Evolutionary conservation across 495 filamentous ascomycete species (phyloP), one percentile per base, ranked within the genome.

Genomic region (Penicillium angulare): DNA sequence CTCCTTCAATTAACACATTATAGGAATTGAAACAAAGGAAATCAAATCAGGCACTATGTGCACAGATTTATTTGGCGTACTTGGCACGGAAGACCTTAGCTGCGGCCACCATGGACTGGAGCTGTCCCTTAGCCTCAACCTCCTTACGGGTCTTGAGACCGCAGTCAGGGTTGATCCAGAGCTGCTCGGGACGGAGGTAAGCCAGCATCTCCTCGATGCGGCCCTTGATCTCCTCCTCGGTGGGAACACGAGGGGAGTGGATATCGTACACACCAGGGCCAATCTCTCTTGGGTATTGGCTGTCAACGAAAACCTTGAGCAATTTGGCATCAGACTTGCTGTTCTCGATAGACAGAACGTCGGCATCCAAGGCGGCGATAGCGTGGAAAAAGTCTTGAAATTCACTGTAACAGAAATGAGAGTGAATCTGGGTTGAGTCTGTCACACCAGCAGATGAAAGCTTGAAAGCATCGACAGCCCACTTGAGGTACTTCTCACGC

Each of bases 301-400:
- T 86, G 65, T 97, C 92, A 55, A 96, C 86, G 72, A 98, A 98
- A 73, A 98, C 93, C 77, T 93, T 88, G 68, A 98, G 85, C 52
- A 98, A 85, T 86, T 98, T 98, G 63, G 95, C 91, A 73, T 98
- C 93, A 54, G 89, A 95, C 87, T 97, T 97, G 84, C 87, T 92
- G 88, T 97, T 97, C 86, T 98, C 93, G 65, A 98, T 98, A 66
- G 86, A 91, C 59, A 98, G 85, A 48, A 98, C 93, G 79, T 98
- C 93, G 59, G 93, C 91, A 69, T 98, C 93, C 50, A 98, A 82
- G 34, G 95, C 95, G 53, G 95, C 90, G 59, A 98, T 98, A 74
- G 93, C 92, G 72, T 97, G 89, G 88, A 98, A 98, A 84, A 98
- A 98, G 81, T 98, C 93, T 78, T 98, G 93, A 88, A 98, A 98